A percentile compares a stretch with the other conserved stretches of the same genome.
phyloP scores from a whole-genome alignment of 1,284 basidiomycete genomes.

The Pulveroboletus sp. region DNA sequence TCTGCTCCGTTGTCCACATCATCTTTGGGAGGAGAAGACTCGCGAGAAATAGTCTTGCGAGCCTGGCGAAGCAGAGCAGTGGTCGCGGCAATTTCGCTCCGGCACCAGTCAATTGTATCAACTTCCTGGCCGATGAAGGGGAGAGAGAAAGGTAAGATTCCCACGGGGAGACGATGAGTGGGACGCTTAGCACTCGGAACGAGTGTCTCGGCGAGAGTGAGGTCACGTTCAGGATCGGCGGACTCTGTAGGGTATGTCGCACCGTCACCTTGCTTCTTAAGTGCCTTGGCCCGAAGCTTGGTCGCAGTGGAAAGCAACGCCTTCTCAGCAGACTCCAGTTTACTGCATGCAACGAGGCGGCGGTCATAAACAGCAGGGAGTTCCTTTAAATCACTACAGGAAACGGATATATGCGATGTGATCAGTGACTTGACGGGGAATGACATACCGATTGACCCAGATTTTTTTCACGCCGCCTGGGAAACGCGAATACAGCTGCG shows the following conservation, averaged over 20 bases:
- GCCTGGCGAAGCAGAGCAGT: conserved; percentile 53
- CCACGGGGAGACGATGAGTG: conserved; percentile 67
- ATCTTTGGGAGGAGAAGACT: conserved; percentile 18
- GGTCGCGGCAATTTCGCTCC: conserved; percentile 64
- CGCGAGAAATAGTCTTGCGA: conserved; percentile 39
- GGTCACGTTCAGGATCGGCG: conserved; percentile 44
- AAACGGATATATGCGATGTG: background rate
- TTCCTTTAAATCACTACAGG: conserved; percentile 67
- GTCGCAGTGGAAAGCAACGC: conserved; percentile 72
- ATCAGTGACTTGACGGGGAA: background rate
- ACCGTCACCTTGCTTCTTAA: conserved; percentile 40
- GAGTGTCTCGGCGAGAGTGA: conserved; percentile 51
- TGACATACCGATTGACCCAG: conserved; percentile 78
- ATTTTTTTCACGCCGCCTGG: conserved; percentile 86
- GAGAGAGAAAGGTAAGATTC: conserved; percentile 58
- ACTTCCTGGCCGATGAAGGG: conserved; percentile 81
- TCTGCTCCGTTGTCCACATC: conserved; percentile 25
- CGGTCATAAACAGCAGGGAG: conserved; percentile 84
- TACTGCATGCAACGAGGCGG: conserved; percentile 69
- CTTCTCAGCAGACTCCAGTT: conserved; percentile 86
- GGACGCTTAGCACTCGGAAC: conserved; percentile 77
- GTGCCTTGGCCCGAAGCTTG: conserved; percentile 59
- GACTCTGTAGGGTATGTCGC: conserved; percentile 19
- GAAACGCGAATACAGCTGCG: conserved; percentile 67
- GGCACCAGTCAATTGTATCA: conserved; percentile 90